Evolutionary conservation across 768 basidiomycete genomes (phyloP).

Genomic region (Mycena crocata): DNA sequence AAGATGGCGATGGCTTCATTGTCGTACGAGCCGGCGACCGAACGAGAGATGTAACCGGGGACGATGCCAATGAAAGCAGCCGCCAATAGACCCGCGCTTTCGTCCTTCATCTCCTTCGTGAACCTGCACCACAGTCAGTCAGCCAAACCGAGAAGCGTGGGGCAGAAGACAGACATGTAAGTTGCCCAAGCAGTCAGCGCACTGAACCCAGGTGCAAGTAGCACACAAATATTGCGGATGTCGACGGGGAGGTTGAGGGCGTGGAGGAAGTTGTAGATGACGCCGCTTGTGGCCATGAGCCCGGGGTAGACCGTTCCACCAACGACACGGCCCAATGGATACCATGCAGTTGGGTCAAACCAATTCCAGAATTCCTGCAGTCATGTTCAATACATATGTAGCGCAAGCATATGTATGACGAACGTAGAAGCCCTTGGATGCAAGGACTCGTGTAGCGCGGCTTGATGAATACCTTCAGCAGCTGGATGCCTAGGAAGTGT

Average conservation of each 20-base stretch:
- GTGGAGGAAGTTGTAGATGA: constrained; percentile 94
- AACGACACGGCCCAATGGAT: constrained; percentile 97
- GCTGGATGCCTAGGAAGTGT: constrained; percentile 13
- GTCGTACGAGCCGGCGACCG: constrained; percentile 98
- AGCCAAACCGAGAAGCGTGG: background rate
- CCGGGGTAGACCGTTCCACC: constrained; percentile 99
- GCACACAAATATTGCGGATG: constrained; percentile 95
- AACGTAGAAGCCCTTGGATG: constrained; percentile 95
- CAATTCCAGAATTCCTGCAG: constrained; percentile 99
- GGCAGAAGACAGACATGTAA: constrained; percentile 77
- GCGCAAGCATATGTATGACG: constrained; percentile 41
- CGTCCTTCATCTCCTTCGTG: constrained; percentile 95
- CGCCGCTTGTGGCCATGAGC: constrained; percentile 96
- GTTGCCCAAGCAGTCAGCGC: constrained; percentile 97
- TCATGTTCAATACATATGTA: constrained; percentile 4
- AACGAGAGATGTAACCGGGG: constrained; percentile 98
- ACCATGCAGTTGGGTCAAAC: constrained; percentile 99
- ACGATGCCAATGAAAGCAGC: constrained; percentile 98
- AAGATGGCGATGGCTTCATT: constrained; percentile 99
- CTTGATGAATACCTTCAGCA: constrained; percentile 53
- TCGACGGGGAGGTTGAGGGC: constrained; percentile 94
- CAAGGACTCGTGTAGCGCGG: constrained; percentile 92
- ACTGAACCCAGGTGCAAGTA: constrained; percentile 96
- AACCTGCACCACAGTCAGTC: constrained; percentile 65
- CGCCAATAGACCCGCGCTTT: constrained; percentile 95